These are phyloP conservation scores for Bullera alba DNA, from an alignment of 768 basidiomycete species.

Conservation along the genomic window DNA sequence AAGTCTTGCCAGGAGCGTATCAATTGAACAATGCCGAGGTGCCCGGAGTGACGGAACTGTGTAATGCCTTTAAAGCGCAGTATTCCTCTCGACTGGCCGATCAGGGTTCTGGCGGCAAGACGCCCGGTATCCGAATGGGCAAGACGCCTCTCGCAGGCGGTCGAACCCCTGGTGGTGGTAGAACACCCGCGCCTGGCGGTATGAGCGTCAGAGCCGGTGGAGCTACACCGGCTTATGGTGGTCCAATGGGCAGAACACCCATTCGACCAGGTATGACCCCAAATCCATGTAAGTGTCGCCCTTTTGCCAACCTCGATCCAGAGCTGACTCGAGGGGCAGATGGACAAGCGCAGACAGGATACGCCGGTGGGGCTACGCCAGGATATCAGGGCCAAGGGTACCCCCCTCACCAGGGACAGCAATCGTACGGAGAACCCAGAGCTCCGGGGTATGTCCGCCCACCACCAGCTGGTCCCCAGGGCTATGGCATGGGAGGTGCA, in stretches of 20 bases:
- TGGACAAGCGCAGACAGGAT: too few species aligned
- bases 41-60: slow-evolving; percentile 83
- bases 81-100: slow-evolving; percentile 33
- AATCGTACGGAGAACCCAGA: slow-evolving; percentile 1
- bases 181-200: slow-evolving; percentile 12
- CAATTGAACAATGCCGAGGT: slow-evolving; percentile 84
- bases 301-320: too few species aligned
- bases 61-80: slow-evolving; percentile 86
- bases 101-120: slow-evolving; percentile 33
- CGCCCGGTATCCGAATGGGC: slow-evolving; percentile 37
- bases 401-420: slow-evolving; percentile 6
- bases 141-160: slow-evolving; percentile 36
- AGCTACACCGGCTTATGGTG: slow-evolving; percentile 20
- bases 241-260: slow-evolving; percentile 20
- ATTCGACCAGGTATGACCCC: slow-evolving; percentile 29
- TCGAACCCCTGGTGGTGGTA: slow-evolving; percentile 26
- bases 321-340: too few species aligned
- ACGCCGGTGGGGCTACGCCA: neutral
- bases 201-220: slow-evolving; percentile 8
- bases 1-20: slow-evolving; percentile 52
- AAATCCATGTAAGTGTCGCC: slow-evolving; percentile 35
- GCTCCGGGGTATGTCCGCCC: slow-evolving; percentile 10
- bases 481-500: slow-evolving; percentile 3
- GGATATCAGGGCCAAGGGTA: slow-evolving; percentile 2
- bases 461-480: slow-evolving; percentile 6